A percentile compares a stretch with the other conserved stretches of the same genome.
phyloP scores from a whole-genome alignment of 164 flowering plant species.

The Paratinospora sagittata region DNA sequence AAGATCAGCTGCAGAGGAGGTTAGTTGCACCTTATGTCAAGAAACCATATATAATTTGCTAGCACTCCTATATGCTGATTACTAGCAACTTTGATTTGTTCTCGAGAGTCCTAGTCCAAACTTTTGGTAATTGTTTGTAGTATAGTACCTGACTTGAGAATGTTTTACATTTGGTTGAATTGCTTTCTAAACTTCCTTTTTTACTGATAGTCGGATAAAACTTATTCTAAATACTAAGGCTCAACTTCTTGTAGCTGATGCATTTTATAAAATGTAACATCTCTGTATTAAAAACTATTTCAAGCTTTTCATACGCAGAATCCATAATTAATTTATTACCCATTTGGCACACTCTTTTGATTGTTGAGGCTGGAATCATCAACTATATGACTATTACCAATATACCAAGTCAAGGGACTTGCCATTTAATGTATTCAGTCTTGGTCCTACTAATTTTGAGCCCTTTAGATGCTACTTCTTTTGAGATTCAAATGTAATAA shows the following conservation, averaged over 20 bases:
- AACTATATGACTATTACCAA: too few relatives aligned
- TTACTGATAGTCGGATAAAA: background rate
- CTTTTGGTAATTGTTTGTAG: background rate
- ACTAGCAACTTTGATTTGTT: background rate
- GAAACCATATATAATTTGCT: background rate
- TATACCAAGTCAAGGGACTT: too few relatives aligned
- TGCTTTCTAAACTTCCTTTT: background rate
- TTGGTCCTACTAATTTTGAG: too few relatives aligned
- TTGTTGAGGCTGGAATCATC: too few relatives aligned
- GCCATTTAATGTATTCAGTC: too few relatives aligned
- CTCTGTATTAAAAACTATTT: background rate
- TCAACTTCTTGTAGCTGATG: background rate
- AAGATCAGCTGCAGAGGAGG: conserved; percentile 91
- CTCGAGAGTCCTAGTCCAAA: background rate
- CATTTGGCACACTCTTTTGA: too few relatives aligned
- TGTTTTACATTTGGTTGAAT: background rate
- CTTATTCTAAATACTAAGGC: background rate
- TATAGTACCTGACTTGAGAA: background rate
- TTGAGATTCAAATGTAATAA: too few relatives aligned
- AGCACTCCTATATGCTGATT: background rate
- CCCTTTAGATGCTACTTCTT: too few relatives aligned
- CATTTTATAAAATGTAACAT: background rate
- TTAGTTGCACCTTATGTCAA: conserved; percentile 17
- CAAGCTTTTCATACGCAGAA: background rate
- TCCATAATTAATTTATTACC: background rate